phyloP scores from a whole-genome alignment of 495 filamentous ascomycete genomes.

The Penicillium roqueforti region DNA sequence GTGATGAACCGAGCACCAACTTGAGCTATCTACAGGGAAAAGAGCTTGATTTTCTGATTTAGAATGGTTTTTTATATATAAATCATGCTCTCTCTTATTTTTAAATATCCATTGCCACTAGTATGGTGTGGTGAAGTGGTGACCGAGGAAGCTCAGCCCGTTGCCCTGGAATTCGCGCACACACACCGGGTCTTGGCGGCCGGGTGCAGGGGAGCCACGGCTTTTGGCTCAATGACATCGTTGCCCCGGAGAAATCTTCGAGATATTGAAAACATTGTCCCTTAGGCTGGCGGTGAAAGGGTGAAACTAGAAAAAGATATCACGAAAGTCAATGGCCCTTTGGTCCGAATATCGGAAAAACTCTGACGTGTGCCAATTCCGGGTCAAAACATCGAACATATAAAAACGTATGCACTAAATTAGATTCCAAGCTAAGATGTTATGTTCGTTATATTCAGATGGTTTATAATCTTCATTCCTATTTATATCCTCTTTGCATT shows the following conservation, averaged over 20 bases:
- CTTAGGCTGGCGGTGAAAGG: neutral
- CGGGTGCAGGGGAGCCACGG: constrained; percentile 32
- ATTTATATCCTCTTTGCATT: neutral
- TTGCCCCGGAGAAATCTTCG: neutral
- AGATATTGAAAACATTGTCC: neutral
- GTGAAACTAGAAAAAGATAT: constrained; percentile 14
- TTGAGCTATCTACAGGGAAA: neutral
- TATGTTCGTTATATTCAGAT: neutral
- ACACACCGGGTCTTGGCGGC: constrained; percentile 42
- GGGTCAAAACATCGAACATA: constrained; percentile 9
- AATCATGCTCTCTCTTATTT: neutral
- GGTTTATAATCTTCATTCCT: neutral
- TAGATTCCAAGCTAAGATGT: neutral
- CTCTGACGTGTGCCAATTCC: constrained; percentile 33
- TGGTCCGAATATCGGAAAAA: constrained; percentile 29
- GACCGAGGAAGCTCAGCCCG: constrained; percentile 13
- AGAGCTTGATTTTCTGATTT: neutral
- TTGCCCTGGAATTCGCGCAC: constrained; percentile 33
- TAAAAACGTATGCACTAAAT: neutral
- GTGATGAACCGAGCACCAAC: constrained; percentile 42
- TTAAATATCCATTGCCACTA: neutral
- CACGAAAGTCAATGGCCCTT: constrained; percentile 9
- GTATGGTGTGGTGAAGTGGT: constrained; percentile 1
- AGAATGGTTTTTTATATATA: constrained; percentile 1
- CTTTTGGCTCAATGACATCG: neutral